Percentiles rank a stretch among this genome's conserved stretches.
These are phyloP conservation scores for Aspergillus sp. DNA, from an alignment of 2,329 filamentous ascomycete species.

Conservation along the genomic window DNA sequence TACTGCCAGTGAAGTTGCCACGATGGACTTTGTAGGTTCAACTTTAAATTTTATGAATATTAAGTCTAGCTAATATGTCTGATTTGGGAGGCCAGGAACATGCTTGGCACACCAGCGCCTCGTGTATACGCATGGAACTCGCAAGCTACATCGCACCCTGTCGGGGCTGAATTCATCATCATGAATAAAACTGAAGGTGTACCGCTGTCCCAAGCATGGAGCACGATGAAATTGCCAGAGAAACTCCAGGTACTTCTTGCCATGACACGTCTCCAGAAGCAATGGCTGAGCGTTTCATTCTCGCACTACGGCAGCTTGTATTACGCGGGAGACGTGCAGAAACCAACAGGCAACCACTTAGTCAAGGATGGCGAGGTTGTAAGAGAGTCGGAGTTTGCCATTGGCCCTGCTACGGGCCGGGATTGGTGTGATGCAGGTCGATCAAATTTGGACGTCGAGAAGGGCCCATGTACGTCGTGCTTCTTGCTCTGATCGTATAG, in stretches of 20 bases:
- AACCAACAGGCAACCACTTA: conserved; percentile 19
- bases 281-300: conserved; percentile 30
- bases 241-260: conserved; percentile 28
- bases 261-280: conserved; percentile 25
- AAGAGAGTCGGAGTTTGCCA: conserved; percentile 22
- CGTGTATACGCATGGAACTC: conserved; percentile 24
- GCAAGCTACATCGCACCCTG: conserved; percentile 18
- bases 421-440: conserved; percentile 28
- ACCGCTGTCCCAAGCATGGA: conserved; percentile 26
- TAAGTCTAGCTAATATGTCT: conserved; percentile 14
- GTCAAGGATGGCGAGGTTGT: conserved; percentile 22
- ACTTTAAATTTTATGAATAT: background rate
- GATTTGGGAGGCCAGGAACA: conserved; percentile 22
- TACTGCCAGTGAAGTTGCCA: conserved; percentile 41
- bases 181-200: conserved; percentile 26
- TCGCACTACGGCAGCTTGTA: conserved; percentile 31
- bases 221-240: conserved; percentile 21
- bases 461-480: conserved; percentile 27
- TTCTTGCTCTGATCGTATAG: conserved; percentile 12
- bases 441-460: conserved; percentile 24
- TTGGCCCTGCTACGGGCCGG: conserved; percentile 27
- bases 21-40: conserved; percentile 23
- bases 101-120: conserved; percentile 22
- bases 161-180: conserved; percentile 23
- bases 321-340: conserved; percentile 23